A percentile compares a stretch with the other conserved stretches of the same genome.
Conservation (phyloP, 768 basidiomycete species). For the Lactarius quietus region DNA sequence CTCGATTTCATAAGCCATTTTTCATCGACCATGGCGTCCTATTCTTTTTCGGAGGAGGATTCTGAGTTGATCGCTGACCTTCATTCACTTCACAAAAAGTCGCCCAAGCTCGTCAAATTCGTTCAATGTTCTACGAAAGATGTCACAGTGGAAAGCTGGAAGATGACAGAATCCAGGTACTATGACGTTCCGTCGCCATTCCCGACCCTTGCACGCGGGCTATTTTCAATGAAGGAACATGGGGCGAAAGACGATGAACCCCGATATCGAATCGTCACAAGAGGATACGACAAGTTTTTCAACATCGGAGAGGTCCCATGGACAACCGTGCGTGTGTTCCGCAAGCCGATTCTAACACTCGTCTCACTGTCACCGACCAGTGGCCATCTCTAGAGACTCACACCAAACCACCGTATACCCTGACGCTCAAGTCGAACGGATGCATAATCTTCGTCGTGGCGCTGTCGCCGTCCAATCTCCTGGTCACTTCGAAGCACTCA, state of each 20-base stretch:
- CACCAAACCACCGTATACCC: slow-evolving; percentile 65
- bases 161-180: too few species aligned
- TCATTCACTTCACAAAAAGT: too few species aligned
- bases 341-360: too few species aligned
- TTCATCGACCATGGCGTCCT: too few species aligned
- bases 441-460: slow-evolving; percentile 96
- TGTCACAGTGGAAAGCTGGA: too few species aligned
- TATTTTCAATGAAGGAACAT: slow-evolving; percentile 64
- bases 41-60: too few species aligned
- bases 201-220: slow-evolving; percentile 86
- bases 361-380: slow-evolving; percentile 37
- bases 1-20: too few species aligned
- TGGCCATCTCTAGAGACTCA: slow-evolving; percentile 69
- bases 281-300: slow-evolving; percentile 98
- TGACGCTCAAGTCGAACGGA: slow-evolving; percentile 91
- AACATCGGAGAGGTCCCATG: slow-evolving; percentile 93
- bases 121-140: too few species aligned
- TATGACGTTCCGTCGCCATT: slow-evolving; percentile 86
- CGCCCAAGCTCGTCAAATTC: too few species aligned
- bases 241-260: slow-evolving; percentile 25
- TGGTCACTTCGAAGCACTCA: slow-evolving; percentile 91
- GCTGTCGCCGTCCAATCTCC: slow-evolving; percentile 63
- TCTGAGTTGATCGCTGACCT: too few species aligned
- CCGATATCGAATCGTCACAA: slow-evolving; percentile 61
- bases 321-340: slow-evolving; percentile 67